Evolutionary conservation across 805 yeast genomes (phyloP), one percentile per base, ranked within the genome.

Genomic region (Metschnikowia cerradonensis): DNA sequence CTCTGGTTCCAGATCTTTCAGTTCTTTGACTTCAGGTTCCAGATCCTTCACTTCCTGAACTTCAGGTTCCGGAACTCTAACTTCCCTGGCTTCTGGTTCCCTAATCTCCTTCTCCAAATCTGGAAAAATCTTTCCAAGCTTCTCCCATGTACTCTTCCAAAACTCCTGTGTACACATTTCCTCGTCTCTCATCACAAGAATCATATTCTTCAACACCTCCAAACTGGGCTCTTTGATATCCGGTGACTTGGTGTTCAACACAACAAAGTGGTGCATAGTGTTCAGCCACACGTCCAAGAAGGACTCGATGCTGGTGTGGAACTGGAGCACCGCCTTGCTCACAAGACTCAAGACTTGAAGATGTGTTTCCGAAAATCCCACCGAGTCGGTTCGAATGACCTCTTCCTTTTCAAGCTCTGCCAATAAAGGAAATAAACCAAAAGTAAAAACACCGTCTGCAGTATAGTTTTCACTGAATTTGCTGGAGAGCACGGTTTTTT

Each of bases 341-440:
- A 86, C 74, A 44, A 88, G 67, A 11, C 81, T 74, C 49, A 94
- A 73, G 1, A 87, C 82, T 52, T 85, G 90, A 47, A 77, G 72
- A 47, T 90, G 84, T 0, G 94, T 84, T 51, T 72, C 75, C 6
- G 75, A 72, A 78, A 84, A 85, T 2, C 90, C 90, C 5, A 65
- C 62, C 1, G 75, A 72, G 60, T 87, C 94, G 1, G 86, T 82
- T 49, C 65, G 70, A 32, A 74, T 52, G 1, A 75, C 77, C 36
- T 86, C 90, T 0, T 86, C 84, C 55, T 82, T 82, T 49, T 86
- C 73, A 32, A 88, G 73, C 53, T 84, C 88, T 23, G 79, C 74
- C 33, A 89, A 70, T 45, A 89, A 72, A 13, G 97, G 90, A 62
- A 90, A 78, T 35, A 92, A 72, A 1, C 91, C 92, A 38, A 78